These are phyloP conservation scores for Lentinula edodes DNA, from an alignment of 768 basidiomycete species.

Conservation along the genomic window DNA sequence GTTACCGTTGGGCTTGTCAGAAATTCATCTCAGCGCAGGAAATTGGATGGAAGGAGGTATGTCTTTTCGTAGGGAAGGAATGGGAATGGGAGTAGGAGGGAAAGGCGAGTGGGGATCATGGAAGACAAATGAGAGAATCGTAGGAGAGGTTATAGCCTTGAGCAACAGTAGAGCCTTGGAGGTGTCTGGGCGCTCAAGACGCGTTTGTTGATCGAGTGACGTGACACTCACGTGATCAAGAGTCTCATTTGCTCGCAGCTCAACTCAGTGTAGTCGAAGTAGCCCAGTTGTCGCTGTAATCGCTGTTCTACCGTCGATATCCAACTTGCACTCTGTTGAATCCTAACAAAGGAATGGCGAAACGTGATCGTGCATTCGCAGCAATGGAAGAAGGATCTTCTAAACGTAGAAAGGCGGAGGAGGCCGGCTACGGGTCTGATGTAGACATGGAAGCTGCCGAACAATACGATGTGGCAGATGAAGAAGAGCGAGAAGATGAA, in stretches of 20 bases:
- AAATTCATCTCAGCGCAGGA: constrained; percentile 76
- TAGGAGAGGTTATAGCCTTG: constrained; percentile 21
- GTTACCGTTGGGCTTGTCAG: constrained; percentile 50
- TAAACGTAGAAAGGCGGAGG: constrained; percentile 47
- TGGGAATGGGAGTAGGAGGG: constrained; percentile 63
- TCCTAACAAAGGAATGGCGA: constrained; percentile 31
- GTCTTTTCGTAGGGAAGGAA: constrained; percentile 43
- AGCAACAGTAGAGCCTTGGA: background rate
- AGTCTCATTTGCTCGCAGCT: background rate
- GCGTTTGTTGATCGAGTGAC: background rate
- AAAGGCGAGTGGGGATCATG: constrained; percentile 64
- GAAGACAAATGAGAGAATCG: constrained; percentile 47
- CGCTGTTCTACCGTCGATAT: background rate
- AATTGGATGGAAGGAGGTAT: constrained; percentile 53
- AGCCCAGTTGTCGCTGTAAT: background rate
- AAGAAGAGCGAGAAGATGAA: constrained; percentile 24
- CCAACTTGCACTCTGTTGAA: background rate
- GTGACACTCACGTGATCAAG: background rate
- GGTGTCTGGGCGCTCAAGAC: constrained; percentile 42
- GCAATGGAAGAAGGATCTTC: constrained; percentile 29
- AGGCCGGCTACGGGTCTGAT: constrained; percentile 31
- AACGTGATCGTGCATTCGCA: constrained; percentile 42
- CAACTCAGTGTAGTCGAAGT: background rate
- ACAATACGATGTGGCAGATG: constrained; percentile 19
- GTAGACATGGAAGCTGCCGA: constrained; percentile 32